Base-by-base conservation (phyloP, 345 rosid species). In the Populus alba region DNA sequence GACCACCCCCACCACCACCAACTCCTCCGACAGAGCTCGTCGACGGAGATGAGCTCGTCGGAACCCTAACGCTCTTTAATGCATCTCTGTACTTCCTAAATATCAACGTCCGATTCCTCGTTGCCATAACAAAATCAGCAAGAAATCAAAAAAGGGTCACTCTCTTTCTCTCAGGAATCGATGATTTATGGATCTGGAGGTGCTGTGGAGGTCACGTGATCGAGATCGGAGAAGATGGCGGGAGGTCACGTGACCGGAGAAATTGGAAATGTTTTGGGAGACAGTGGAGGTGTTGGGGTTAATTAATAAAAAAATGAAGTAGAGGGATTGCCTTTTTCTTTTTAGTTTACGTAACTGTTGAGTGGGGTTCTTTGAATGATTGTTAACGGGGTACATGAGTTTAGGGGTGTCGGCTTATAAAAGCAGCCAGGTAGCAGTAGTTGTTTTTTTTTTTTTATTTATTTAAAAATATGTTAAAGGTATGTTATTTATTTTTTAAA, bases 11-110 rank as follows among this genome's bases (percentile, higher is more conserved):
- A 94, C 98, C 62, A 41, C 4, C 87, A 5, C 72, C 72, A 33
- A 33, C 37, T 39, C 72, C 94, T 13, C 92, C 88, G 17, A 81
- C 83, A 55, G 87, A 66, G 80, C 88, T 79, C 17, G 78, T 78
- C 49, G 79, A 71, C 65, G 83, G 47, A 55, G 65, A 86, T 33
- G 85, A 85, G 77, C 85, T 75, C 68, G 87, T 13, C 57, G 97
- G 94, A 71, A 81, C 85, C 67, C 94, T 89, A n/a, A 92, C 97
- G 87, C 94, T 89, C 87, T 94, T 92, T 89, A 94, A 86, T 70
- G 97, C 90, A 81, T 91, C 98, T 79, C 97, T 88, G 67, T 97
- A 91, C 86, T 89, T 92, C 80, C 83, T 88, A 70, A 81, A 97
- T 80, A 90, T 23, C 79, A 84, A 66, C 62, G 99, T 91, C 72